Percentiles rank a stretch among this genome's conserved stretches.
Evolutionary conservation across 2,329 filamentous ascomycete species (phyloP).

Genomic region (Cadophora gregata): DNA sequence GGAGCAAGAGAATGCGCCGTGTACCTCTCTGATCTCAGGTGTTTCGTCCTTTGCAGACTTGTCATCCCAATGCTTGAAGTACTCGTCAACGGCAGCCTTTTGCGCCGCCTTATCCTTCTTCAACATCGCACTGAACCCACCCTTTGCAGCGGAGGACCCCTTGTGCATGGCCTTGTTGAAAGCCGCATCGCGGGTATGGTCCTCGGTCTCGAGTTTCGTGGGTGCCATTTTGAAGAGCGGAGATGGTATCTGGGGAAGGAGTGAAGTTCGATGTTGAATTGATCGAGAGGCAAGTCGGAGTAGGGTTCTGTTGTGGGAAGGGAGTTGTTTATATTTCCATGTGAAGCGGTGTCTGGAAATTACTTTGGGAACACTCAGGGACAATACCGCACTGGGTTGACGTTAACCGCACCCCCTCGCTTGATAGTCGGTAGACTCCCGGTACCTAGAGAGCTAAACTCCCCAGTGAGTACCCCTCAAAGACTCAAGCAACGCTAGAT

Average conservation of each 20-base stretch:
- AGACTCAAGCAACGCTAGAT: no score
- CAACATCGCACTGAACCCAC: conserved; percentile 83
- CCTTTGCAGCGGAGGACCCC: conserved; percentile 68
- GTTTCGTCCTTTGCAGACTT: conserved; percentile 83
- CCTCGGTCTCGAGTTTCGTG: conserved; percentile 74
- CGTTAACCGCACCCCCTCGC: no score
- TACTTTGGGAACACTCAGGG: no score
- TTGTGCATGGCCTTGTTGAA: conserved; percentile 91
- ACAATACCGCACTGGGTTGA: no score
- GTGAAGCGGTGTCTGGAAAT: conserved; percentile 5
- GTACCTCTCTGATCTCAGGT: conserved; percentile 77
- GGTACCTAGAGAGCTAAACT: no score
- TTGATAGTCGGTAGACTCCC: no score
- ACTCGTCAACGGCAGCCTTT: conserved; percentile 84
- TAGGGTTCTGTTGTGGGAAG: conserved; percentile 6
- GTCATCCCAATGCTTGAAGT: conserved; percentile 98
- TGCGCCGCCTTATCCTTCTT: conserved; percentile 81
- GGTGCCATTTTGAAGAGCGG: conserved; percentile 38
- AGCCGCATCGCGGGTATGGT: conserved; percentile 83
- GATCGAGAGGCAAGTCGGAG: conserved; percentile 7
- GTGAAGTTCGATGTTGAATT: conserved; percentile 15
- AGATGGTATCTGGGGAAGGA: neutral
- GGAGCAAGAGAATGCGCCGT: conserved; percentile 37
- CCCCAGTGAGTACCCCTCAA: no score
- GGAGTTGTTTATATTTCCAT: conserved; percentile 17